Evolutionary conservation across 2,329 filamentous ascomycete species (phyloP), one percentile per base, ranked within the genome.

Genomic region (Diaporthe australafricana): DNA sequence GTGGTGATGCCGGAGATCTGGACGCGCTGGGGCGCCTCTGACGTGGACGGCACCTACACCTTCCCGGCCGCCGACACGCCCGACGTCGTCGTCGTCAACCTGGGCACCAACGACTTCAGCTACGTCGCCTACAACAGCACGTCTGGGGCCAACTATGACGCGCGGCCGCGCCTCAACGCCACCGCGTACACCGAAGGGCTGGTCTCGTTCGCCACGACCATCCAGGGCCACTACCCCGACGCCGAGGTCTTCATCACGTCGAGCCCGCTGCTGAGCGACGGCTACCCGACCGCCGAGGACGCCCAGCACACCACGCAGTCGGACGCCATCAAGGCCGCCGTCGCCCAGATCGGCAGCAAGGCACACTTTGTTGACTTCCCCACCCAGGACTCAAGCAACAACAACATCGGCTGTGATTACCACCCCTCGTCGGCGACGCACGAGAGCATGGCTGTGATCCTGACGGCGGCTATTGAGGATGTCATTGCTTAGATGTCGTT

Each of bases 21-120:
- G 75, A 85, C 83, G 0, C 81, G 82, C 25, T 85, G 83, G 62
- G 83, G 82, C 45, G 83, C 82, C 70, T 81, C 83, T 66, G 83
- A 84, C 47, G 77, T 78, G 0, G 76, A 80, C 20, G 77, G 77
- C 70, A 82, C 77, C 66, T 85, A 84, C 75, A 76, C 79, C 1
- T 85, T 84, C 71, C 80, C 81, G 52, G 70, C 72, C n/a, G 35
- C 78, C 67, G 74, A 68, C 30, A 38, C 52, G 17, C 66, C 80
- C 16, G 79, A 84, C 52, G 80, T 79, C 17, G 80, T 85, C 0
- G 83, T 85, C 22, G 82, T 85, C 73, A 84, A 83, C 71, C 80
- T 85, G 0, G 83, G 83, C 40, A 85, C 83, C 53, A 85, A 85
- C 71, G 83, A 84, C 75, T 84, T 83, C 72, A 77, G 78, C 52